A percentile compares a stretch with the other conserved stretches of the same genome.
Evolutionary conservation across 1,139 yeast species (phyloP).

Genomic region (Sugiyamaella sp.): DNA sequence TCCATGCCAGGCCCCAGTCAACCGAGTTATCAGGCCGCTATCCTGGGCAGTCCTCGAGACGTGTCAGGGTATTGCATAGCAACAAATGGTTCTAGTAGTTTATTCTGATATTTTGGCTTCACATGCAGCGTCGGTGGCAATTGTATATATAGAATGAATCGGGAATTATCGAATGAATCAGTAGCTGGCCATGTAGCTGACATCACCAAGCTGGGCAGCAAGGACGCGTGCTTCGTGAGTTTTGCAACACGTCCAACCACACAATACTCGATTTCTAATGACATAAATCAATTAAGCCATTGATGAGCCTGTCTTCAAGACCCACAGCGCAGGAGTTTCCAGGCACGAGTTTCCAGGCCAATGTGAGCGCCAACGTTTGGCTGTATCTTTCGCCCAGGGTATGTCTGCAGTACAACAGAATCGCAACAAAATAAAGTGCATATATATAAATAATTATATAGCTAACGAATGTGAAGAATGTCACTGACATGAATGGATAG

Average conservation of each 20-base stretch:
- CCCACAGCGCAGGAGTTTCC: neutral
- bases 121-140: neutral
- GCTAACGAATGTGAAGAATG: neutral
- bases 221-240: too few relatives aligned
- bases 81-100: conserved; percentile 5
- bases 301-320: neutral
- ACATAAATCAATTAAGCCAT: too few relatives aligned
- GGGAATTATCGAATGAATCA: too few relatives aligned
- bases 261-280: too few relatives aligned
- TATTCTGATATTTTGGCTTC: conserved; percentile 7
- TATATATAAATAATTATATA: too few relatives aligned
- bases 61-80: conserved; percentile 11
- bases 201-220: too few relatives aligned
- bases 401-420: neutral
- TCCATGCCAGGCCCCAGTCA: neutral
- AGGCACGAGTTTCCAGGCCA: too few relatives aligned
- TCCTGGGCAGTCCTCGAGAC: conserved; percentile 11
- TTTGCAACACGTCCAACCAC: too few relatives aligned
- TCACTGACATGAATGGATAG: neutral
- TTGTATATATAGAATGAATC: too few relatives aligned
- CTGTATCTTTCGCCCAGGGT: too few relatives aligned
- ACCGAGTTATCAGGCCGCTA: neutral
- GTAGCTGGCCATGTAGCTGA: neutral
- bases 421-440: neutral
- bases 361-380: neutral